Base-by-base conservation (phyloP, 2,329 filamentous ascomycete species). In the Sclerotinia subarctica region DNA sequence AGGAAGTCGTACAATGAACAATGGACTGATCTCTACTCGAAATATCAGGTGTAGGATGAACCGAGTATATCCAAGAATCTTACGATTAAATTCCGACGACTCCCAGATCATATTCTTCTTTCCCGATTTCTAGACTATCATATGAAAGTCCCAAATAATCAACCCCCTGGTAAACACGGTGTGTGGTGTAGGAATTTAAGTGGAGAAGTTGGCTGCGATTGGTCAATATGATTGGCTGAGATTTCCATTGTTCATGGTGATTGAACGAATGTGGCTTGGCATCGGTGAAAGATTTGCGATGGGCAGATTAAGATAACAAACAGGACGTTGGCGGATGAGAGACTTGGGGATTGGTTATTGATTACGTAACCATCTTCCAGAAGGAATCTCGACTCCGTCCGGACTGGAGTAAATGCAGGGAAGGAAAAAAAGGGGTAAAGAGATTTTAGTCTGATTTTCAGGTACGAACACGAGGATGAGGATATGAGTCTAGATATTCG, bases 231-330 rank as follows among this genome's bases (percentile, higher is more conserved):
- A 60, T 60, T 60, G 57, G 57, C 8, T 13, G 26, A 49, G 42
- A 60, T 60, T n/a, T 17, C 44, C n/a, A 0, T n/a, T n/a, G 44
- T 32, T 24, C 11, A 1, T 35, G 19, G 49, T 47, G 44, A 62
- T 4, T 35, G 13, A 7, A 32, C 13, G 2, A 13, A 1, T 2
- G 3, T n/a, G 19, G 13, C 58, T 62, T 62, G 58, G 58, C 58
- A 62, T 62, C 58, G 58, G 58, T 24, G 58, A 60, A 47, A 49
- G 46, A n/a, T 47, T 47, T 47, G 38, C 38, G 46, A 47, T 47
- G 47, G 13, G 5, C 3, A 21, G 51, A 21, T 21, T 47, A 24
- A 24, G 21, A 38, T 38, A 38, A 35, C 32, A 5, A 10, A 32
- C 32, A 10, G 10, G 10, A 35, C 10, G 26, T 35, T 19, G 10